A percentile compares a stretch with the other conserved stretches of the same genome.
phyloP scores from a whole-genome alignment of 495 filamentous ascomycete species.

The Penicillium chermesinum region DNA sequence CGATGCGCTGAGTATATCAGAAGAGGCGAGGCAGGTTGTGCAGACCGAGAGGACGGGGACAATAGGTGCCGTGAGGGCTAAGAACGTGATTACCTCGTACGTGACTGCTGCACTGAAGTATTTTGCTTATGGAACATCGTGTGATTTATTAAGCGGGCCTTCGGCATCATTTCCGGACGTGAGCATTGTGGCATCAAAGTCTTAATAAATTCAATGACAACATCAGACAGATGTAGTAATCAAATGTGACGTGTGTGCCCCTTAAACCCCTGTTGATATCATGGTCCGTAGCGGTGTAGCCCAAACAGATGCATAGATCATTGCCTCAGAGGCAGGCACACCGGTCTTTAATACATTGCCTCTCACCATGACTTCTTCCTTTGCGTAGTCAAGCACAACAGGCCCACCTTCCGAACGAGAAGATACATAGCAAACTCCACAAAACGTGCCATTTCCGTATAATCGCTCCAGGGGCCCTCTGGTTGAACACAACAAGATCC shows the following conservation, averaged over 20 bases:
- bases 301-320: slow-evolving; percentile 8
- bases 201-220: too few species aligned
- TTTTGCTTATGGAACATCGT: not conserved
- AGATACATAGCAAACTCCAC: slow-evolving; percentile 15
- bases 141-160: slow-evolving; percentile 2
- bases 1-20: slow-evolving; percentile 3
- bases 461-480: slow-evolving; percentile 14
- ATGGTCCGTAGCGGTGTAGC: too few species aligned
- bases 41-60: slow-evolving; percentile 1
- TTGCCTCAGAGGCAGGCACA: slow-evolving; percentile 12
- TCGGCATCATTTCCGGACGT: slow-evolving; percentile 4
- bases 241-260: too few species aligned
- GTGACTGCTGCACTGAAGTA: not conserved
- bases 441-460: slow-evolving; percentile 9
- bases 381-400: slow-evolving; percentile 2
- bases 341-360: slow-evolving; percentile 1
- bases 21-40: not conserved
- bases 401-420: slow-evolving; percentile 5
- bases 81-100: slow-evolving; percentile 1
- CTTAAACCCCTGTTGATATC: too few species aligned
- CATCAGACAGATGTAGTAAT: too few species aligned
- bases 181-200: slow-evolving; percentile 3
- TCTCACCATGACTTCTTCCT: not conserved
- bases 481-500: slow-evolving; percentile 9
- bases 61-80: slow-evolving; percentile 3